Conservation (phyloP, 148 eudicot genomes). For the Agrostemma githago region DNA sequence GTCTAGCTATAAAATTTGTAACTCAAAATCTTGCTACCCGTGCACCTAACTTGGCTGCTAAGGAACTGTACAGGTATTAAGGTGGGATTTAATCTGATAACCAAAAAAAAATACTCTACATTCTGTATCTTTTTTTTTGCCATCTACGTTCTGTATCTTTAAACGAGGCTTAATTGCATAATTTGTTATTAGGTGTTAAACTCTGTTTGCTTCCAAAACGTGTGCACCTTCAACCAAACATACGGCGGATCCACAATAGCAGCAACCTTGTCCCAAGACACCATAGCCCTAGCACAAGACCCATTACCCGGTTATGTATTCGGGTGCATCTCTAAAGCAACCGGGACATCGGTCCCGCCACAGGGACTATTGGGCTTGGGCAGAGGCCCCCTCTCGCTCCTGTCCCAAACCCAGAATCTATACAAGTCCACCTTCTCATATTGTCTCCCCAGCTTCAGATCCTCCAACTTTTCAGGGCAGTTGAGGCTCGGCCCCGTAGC, state of each 20-base stretch:
- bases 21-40: no score
- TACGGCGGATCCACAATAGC: constrained; percentile 66
- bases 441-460: constrained; percentile 66
- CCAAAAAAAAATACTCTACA: no score
- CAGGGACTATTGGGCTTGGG: constrained; percentile 83
- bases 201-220: constrained; percentile 37
- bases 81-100: no score
- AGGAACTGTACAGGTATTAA: no score
- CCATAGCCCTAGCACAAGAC: constrained; percentile 65
- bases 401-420: constrained; percentile 55
- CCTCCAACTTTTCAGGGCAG: constrained; percentile 57
- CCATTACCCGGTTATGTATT: constrained; percentile 49
- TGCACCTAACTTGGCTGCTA: no score
- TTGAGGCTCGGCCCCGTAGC: constrained; percentile 60
- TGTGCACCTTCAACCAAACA: constrained; percentile 64
- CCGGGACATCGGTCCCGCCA: constrained; percentile 57
- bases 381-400: constrained; percentile 66
- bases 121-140: no score
- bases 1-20: no score
- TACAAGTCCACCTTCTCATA: constrained; percentile 79
- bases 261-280: constrained; percentile 58
- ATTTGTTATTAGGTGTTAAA: constrained; percentile 44
- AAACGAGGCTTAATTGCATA: not conserved
- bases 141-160: no score
- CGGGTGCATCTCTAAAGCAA: constrained; percentile 59